Conservation (phyloP, 1,284 basidiomycete species). For the Veloboletus limbatus region DNA sequence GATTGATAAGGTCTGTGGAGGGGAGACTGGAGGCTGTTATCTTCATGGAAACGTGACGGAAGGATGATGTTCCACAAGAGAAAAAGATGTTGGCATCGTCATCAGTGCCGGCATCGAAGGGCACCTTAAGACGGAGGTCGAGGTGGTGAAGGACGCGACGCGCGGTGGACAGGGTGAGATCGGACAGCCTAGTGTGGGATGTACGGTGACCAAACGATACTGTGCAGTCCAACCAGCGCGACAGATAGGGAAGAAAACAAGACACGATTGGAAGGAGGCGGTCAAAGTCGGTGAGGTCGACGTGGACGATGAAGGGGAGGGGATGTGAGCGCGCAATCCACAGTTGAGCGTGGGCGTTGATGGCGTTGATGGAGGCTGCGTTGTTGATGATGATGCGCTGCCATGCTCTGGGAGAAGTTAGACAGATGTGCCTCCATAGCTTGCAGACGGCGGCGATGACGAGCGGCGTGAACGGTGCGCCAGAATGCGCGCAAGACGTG, state of each 20-base stretch:
- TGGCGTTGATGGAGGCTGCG: conserved; percentile 33
- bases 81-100: conserved; percentile 34
- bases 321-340: conserved; percentile 54
- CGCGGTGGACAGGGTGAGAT: conserved; percentile 18
- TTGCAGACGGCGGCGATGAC: conserved; percentile 50
- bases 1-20: conserved; percentile 37
- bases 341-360: conserved; percentile 46
- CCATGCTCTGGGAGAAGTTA: conserved; percentile 57
- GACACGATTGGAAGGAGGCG: conserved; percentile 60
- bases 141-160: conserved; percentile 31
- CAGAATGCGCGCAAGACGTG: conserved; percentile 33
- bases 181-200: conserved; percentile 17
- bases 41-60: conserved; percentile 41
- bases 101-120: conserved; percentile 28
- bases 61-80: conserved; percentile 29
- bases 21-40: conserved; percentile 48
- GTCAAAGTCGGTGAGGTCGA: conserved; percentile 49
- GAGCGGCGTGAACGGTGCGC: conserved; percentile 45
- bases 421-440: conserved; percentile 51
- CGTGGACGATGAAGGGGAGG: conserved; percentile 52
- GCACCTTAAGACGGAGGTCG: conserved; percentile 20
- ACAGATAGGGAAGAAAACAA: conserved; percentile 51
- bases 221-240: conserved; percentile 52
- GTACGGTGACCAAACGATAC: conserved; percentile 33
- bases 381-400: conserved; percentile 52